phyloP scores from a whole-genome alignment of 768 basidiomycete species.

The Tulasnella sp. region DNA sequence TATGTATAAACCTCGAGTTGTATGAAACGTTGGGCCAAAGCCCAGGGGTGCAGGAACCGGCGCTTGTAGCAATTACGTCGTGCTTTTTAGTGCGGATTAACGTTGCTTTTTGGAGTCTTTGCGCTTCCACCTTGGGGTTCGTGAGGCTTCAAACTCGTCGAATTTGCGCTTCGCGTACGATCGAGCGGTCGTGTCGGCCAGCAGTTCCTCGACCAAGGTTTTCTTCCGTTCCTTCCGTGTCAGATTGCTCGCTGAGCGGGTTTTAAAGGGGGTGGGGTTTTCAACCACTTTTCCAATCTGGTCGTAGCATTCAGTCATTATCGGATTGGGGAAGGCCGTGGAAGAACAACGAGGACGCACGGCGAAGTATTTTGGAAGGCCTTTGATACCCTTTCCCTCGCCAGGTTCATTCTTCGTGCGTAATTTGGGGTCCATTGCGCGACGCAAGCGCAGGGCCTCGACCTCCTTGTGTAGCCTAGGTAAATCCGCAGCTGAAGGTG shows the following conservation, averaged over 20 bases:
- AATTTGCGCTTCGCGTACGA: constrained; percentile 90
- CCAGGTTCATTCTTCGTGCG: constrained; percentile 83
- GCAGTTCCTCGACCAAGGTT: constrained; percentile 75
- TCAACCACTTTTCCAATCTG: constrained; percentile 74
- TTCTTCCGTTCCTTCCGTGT: constrained; percentile 58
- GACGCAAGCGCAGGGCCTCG: constrained; percentile 72
- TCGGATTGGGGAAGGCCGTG: not conserved
- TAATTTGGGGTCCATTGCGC: constrained; percentile 83
- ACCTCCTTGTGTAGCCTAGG: constrained; percentile 73
- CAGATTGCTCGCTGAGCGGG: constrained; percentile 47
- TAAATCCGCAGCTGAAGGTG: constrained; percentile 65
- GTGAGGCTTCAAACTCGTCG: constrained; percentile 58
- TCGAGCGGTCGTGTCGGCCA: constrained; percentile 76
- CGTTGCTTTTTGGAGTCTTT: too few species aligned
- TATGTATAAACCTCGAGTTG: too few species aligned
- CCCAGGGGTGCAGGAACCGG: too few species aligned
- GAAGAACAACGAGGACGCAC: constrained; percentile 32
- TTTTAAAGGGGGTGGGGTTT: constrained; percentile 59
- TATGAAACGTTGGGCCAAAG: too few species aligned
- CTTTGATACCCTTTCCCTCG: constrained; percentile 73
- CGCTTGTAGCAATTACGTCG: too few species aligned
- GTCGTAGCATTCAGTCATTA: not conserved
- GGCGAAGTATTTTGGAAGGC: constrained; percentile 81
- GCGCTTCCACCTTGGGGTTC: too few species aligned
- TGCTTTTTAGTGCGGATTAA: too few species aligned